Percentiles rank a stretch among this genome's conserved stretches.
These are phyloP conservation scores for Urostyla sp. DNA, from an alignment of 73 alveolate genomes.

Conservation along the genomic window DNA sequence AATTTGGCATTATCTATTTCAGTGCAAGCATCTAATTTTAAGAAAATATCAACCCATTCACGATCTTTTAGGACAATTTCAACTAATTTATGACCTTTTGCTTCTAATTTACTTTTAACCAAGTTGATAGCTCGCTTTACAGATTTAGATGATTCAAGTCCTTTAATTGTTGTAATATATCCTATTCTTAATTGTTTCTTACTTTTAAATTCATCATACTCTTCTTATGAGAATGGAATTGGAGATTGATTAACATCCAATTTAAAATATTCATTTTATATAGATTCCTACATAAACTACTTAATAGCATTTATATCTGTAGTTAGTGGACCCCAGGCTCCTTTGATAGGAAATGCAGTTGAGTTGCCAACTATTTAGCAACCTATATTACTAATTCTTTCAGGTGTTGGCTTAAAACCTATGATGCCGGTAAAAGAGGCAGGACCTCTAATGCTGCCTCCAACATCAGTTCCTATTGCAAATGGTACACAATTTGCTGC, in stretches of 20 bases:
- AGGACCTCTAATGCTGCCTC: constrained; percentile 75
- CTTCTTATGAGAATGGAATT: neutral
- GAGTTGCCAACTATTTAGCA: neutral
- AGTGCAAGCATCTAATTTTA: neutral
- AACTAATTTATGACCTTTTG: constrained; percentile 37
- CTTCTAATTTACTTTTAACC: constrained; percentile 3
- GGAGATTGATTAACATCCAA: neutral
- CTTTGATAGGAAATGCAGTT: neutral
- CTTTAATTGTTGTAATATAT: too few species aligned
- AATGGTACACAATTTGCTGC: constrained; percentile 65
- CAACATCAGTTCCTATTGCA: constrained; percentile 76
- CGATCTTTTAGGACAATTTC: too few species aligned
- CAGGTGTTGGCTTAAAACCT: constrained; percentile 68
- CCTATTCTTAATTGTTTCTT: too few species aligned
- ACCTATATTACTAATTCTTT: constrained; percentile 57
- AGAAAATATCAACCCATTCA: too few species aligned
- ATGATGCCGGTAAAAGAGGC: constrained; percentile 64
- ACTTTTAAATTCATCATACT: neutral
- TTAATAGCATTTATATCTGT: constrained; percentile 67
- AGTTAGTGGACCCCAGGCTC: constrained; percentile 69
- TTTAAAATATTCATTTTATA: neutral
- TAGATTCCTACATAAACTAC: constrained; percentile 7
- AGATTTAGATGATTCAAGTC: too few species aligned
- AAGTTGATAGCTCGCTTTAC: constrained; percentile 22
- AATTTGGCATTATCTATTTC: neutral